Evolutionary conservation across 1,139 yeast genomes (phyloP).

Genomic region (Pneumocystis carinii): DNA sequence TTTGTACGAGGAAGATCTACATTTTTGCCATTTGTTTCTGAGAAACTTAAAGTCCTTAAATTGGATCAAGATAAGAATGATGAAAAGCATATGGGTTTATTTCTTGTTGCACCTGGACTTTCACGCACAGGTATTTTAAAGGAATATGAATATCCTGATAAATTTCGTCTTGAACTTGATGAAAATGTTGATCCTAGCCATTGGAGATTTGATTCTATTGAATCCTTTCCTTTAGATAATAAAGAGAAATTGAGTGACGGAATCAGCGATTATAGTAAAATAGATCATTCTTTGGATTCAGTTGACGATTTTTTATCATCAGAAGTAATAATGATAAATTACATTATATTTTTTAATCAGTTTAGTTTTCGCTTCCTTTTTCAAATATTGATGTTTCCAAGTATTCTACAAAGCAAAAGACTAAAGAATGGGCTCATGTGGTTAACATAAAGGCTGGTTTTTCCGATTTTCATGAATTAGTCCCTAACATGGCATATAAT

Average conservation of each 20-base stretch:
- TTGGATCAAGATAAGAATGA: conserved; percentile 20
- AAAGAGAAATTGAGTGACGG: conserved; percentile 5
- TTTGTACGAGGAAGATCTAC: conserved; percentile 56
- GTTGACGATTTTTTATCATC: conserved; percentile 69
- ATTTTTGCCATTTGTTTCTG: conserved; percentile 53
- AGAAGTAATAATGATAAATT: conserved; percentile 23
- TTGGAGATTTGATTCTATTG: conserved; percentile 5
- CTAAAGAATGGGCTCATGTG: conserved; percentile 72
- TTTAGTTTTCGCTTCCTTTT: conserved; percentile 2
- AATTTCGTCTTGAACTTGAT: conserved; percentile 3
- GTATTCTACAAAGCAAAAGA: conserved; percentile 4
- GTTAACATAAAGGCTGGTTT: conserved; percentile 75
- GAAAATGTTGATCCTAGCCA: conserved; percentile 9
- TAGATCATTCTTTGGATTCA: conserved; percentile 23
- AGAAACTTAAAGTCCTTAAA: conserved; percentile 21
- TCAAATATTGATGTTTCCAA: background rate
- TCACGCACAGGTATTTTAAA: conserved; percentile 44
- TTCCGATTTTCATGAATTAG: conserved; percentile 69
- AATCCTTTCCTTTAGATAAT: background rate
- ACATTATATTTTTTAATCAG: background rate
- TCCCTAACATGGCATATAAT: conserved; percentile 79
- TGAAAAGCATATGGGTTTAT: conserved; percentile 42
- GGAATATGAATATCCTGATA: conserved; percentile 15
- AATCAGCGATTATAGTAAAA: conserved; percentile 7
- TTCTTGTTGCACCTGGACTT: conserved; percentile 73